Evolutionary conservation across 192 early-diverging fungal genomes (phyloP), one percentile per base, ranked within the genome.

Genomic region (Entophlyctis helioformis): DNA sequence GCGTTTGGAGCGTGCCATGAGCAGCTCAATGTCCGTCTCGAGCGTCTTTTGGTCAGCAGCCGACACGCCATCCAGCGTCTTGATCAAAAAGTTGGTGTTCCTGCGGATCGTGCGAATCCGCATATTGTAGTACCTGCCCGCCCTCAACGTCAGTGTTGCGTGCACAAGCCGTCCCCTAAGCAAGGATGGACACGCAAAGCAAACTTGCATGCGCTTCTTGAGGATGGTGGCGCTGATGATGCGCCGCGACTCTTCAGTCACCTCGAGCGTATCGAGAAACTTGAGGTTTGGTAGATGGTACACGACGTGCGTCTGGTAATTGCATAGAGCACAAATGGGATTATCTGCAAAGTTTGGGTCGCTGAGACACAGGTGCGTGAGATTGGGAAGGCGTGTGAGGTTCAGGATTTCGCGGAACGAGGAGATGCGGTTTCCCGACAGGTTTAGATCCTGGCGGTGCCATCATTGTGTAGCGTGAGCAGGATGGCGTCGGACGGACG

Each of bases 111-210:
- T 77, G 21, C 62, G 49, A 32, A 77, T 78, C 16, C 74, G 56
- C 69, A 77, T 78, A 38, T 71, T 78, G 54, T 78, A 78, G 46
- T 77, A 72, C 69, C 69, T 72, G 16, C 2, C n/a, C n/a, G n/a
- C n/a, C n/a, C n/a, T n/a, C n/a, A n/a, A n/a, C n/a, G n/a, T n/a
- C n/a, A n/a, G n/a, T n/a, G n/a, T n/a, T n/a, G n/a, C n/a, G n/a
- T n/a, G n/a, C n/a, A n/a, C n/a, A n/a, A n/a, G n/a, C n/a, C n/a
- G n/a, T n/a, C n/a, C n/a, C n/a, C n/a, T n/a, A n/a, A n/a, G n/a
- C n/a, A n/a, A n/a, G n/a, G n/a, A n/a, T n/a, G n/a, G n/a, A n/a
- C n/a, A n/a, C n/a, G n/a, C n/a, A n/a, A n/a, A n/a, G n/a, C n/a
- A n/a, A n/a, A n/a, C n/a, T 34, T 18, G n/a, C 76, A 78, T 78